phyloP scores from a whole-genome alignment of 192 early-diverging fungal genomes.

The Oehlia diaphana region DNA sequence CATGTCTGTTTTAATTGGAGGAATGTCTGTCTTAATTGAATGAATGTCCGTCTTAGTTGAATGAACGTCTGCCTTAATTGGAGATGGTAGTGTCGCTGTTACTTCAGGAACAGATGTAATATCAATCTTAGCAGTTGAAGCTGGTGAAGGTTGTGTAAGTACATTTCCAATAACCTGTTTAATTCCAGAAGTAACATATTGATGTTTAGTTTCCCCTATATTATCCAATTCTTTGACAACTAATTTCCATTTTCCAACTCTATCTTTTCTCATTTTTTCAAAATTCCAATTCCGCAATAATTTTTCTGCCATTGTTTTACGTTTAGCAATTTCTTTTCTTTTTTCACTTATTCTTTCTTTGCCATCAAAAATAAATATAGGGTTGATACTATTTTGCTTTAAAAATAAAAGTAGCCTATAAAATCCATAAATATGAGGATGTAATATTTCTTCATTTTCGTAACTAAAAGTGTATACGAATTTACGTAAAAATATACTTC shows the following conservation, averaged over 20 bases:
- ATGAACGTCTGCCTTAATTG: no score
- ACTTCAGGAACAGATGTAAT: background rate
- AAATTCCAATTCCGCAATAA: constrained; percentile 35
- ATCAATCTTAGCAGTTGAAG: background rate
- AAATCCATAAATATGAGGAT: constrained; percentile 62
- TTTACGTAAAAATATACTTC: constrained; percentile 54
- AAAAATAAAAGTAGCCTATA: constrained; percentile 53
- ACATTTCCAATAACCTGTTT: background rate
- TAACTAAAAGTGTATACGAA: constrained; percentile 43
- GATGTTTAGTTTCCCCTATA: background rate
- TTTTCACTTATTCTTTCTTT: constrained; percentile 51
- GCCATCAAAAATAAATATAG: constrained; percentile 75
- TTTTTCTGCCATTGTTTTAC: constrained; percentile 35
- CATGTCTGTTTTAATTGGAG: no score
- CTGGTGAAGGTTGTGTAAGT: background rate
- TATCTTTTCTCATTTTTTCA: constrained; percentile 37
- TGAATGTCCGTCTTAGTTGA: no score
- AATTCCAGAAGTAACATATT: constrained; percentile 20
- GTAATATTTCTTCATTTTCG: constrained; percentile 35
- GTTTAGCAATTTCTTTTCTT: constrained; percentile 41
- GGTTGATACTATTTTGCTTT: constrained; percentile 52
- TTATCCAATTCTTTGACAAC: constrained; percentile 13
- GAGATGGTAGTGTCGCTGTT: background rate
- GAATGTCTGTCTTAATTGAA: no score
- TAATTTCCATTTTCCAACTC: constrained; percentile 32